Percentiles rank a stretch among this genome's conserved stretches.
Evolutionary conservation across 2,329 filamentous ascomycete species (phyloP).

Genomic region (Orbilia brochopaga): DNA sequence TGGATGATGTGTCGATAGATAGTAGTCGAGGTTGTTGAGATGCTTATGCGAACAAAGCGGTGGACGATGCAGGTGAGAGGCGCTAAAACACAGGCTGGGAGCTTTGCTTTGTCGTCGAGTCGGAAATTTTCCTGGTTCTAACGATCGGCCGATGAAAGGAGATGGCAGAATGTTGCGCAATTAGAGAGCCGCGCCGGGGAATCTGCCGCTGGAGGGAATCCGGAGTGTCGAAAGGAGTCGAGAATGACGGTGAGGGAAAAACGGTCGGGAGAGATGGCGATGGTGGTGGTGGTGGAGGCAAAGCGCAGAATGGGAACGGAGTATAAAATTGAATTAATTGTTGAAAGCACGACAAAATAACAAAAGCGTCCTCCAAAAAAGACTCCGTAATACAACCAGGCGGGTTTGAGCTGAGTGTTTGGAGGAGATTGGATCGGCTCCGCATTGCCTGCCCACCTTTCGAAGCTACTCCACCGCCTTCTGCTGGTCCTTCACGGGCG

Average conservation of each 20-base stretch:
- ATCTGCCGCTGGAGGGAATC: background rate
- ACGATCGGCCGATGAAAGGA: background rate
- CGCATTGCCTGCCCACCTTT: background rate
- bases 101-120: slow-evolving; percentile 3
- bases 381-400: background rate
- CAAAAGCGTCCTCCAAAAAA: too few relatives aligned
- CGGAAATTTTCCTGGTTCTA: background rate
- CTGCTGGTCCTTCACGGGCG: background rate
- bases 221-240: background rate
- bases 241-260: slow-evolving; percentile 1
- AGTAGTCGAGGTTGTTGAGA: background rate
- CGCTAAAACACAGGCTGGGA: background rate
- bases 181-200: background rate
- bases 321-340: slow-evolving; percentile 2
- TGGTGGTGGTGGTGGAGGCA: background rate
- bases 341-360: background rate
- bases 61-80: background rate
- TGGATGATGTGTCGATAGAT: background rate
- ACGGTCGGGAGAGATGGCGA: background rate
- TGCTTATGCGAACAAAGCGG: background rate
- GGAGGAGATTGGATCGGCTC: slow-evolving; percentile 11
- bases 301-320: background rate
- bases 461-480: background rate
- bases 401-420: slow-evolving; percentile 9
- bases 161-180: background rate